Evolutionary conservation across 2,329 filamentous ascomycete species (phyloP), one percentile per base, ranked within the genome.

Genomic region (Microcyclosporella mali): DNA sequence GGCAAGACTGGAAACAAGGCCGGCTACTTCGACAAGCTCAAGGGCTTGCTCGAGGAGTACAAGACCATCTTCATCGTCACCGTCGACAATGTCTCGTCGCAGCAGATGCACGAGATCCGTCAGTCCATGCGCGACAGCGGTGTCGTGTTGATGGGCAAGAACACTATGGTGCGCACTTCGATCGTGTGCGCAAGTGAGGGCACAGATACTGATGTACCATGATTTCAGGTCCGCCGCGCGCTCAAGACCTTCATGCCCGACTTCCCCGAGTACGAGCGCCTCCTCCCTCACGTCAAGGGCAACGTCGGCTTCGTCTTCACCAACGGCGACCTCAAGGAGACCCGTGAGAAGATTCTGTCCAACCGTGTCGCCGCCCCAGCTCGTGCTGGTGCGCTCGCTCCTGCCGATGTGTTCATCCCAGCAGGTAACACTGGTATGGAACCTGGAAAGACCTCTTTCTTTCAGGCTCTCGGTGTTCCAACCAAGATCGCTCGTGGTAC

Each of bases 401-500:
- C 94, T 59, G 73, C 69, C 66, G 94, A 98, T 72, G 92, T 98
- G 70, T 98, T 75, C 78, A 71, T 98, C 60, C 92, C 92, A 59
- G 92, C 89, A 62, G 92, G 92, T 74, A 98, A 98, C 85, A 98
- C 92, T 66, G 92, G 92, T 77, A 98, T 98, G 92, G 92, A 98
- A 75, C 94, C 92, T 70, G 94, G 94, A 74, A 98, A 98, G 86
- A 98, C 92, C 67, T 97, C 92, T 70, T 98, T 98, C 88, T 98
- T 98, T 89, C 92, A 98, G 84, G 92, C 92, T 66, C 92, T 98
- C 74, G 90, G 90, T 88, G 88, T 98, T 70, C 92, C 92, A 69
- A 98, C 92, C 82, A 98, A 98, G 88, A 98, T 98, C 77, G 92
- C 92, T 70, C 92, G 92, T 94, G 94, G 92, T 94, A 98, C 92